Percentiles rank a stretch among this genome's conserved stretches.
phyloP scores from a whole-genome alignment of 805 yeast genomes.

The Nakazawaea anatomiae region DNA sequence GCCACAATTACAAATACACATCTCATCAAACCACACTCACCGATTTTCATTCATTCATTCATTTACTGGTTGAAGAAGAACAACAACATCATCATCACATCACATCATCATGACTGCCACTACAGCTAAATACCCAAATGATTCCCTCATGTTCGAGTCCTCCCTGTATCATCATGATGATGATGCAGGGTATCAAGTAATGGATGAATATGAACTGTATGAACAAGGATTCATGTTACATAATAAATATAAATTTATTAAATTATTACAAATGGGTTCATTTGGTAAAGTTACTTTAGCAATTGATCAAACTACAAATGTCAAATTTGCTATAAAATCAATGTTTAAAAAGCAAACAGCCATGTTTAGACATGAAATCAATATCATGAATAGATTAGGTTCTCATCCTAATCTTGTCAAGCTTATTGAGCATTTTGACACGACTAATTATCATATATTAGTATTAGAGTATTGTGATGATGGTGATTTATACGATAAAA shows the following conservation, averaged over 20 bases:
- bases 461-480: conserved; percentile 62
- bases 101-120: neutral
- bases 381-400: conserved; percentile 34
- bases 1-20: too few relatives aligned
- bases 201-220: conserved; percentile 34
- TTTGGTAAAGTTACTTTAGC: conserved; percentile 59
- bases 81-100: too few relatives aligned
- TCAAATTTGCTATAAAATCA: conserved; percentile 49
- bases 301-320: conserved; percentile 25
- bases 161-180: neutral
- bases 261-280: conserved; percentile 49
- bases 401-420: conserved; percentile 51
- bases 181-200: conserved; percentile 9
- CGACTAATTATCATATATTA: conserved; percentile 43
- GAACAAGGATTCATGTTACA: conserved; percentile 32
- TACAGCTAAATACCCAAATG: neutral
- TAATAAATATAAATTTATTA: conserved; percentile 35
- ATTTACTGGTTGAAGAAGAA: too few relatives aligned
- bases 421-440: conserved; percentile 51
- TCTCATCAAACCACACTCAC: too few relatives aligned
- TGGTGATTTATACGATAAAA: conserved; percentile 64
- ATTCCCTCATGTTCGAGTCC: neutral
- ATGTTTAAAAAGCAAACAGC: conserved; percentile 40
- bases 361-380: conserved; percentile 52
- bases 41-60: too few relatives aligned